Conservation (phyloP, 805 yeast genomes). For the Kodamaea neixiangensis region DNA sequence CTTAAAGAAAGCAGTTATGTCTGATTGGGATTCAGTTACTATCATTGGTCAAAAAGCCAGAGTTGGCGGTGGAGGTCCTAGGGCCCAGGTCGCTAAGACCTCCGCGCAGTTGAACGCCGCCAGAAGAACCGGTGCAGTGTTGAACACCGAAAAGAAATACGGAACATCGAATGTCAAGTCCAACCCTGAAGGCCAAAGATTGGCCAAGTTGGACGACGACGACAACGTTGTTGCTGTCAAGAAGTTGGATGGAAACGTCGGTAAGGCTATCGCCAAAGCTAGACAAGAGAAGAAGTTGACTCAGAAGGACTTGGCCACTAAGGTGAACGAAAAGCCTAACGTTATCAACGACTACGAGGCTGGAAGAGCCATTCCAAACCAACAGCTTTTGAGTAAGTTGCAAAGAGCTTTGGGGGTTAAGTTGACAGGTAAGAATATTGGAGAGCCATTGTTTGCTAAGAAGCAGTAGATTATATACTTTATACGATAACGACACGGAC, state of each 20-base stretch:
- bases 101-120: conserved; percentile 86
- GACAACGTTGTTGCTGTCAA: conserved; percentile 93
- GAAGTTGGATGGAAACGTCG: conserved; percentile 81
- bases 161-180: conserved; percentile 58
- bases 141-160: conserved; percentile 92
- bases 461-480: conserved; percentile 35
- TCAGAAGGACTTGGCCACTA: conserved; percentile 95
- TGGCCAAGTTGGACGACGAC: conserved; percentile 89
- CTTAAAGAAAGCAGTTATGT: conserved; percentile 25
- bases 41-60: conserved; percentile 87
- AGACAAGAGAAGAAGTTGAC: conserved; percentile 87
- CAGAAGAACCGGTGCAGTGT: conserved; percentile 85
- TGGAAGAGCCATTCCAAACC: conserved; percentile 95
- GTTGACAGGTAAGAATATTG: conserved; percentile 94
- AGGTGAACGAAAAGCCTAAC: conserved; percentile 93
- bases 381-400: conserved; percentile 87
- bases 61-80: conserved; percentile 86
- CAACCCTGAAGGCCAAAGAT: conserved; percentile 90
- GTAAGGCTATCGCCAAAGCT: conserved; percentile 81
- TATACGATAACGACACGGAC: conserved; percentile 2
- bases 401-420: conserved; percentile 94
- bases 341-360: conserved; percentile 96
- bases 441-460: conserved; percentile 75
- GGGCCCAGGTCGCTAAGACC: conserved; percentile 79
- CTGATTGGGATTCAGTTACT: conserved; percentile 92